Base-by-base conservation (phyloP, 108 stramenopile genomes). In the Seminavis robusta region DNA sequence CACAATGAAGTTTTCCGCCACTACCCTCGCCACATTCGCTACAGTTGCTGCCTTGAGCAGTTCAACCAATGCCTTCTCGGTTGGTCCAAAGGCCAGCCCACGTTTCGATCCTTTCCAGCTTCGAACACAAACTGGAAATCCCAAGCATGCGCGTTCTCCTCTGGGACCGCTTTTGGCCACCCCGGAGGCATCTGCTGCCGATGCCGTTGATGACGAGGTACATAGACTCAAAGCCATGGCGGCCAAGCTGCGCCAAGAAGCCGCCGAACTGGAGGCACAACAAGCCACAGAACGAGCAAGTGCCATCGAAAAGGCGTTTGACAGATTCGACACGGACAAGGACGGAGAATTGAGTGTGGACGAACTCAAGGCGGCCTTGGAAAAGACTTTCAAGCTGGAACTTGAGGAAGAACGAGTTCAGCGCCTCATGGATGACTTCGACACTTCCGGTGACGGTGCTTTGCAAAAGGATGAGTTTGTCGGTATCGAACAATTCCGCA, bases 141-240 rank as follows among this genome's bases (percentile, higher is more conserved):
- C n/a, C n/a, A n/a, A n/a, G n/a, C n/a, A n/a, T n/a, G n/a, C n/a
- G n/a, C n/a, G n/a, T n/a, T n/a, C n/a, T n/a, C n/a, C n/a, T n/a
- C n/a, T n/a, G n/a, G n/a, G n/a, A n/a, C n/a, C n/a, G n/a, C n/a
- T n/a, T n/a, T n/a, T n/a, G n/a, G n/a, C n/a, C n/a, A n/a, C n/a
- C n/a, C n/a, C n/a, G n/a, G n/a, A n/a, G n/a, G n/a, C n/a, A n/a
- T n/a, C n/a, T n/a, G n/a, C n/a, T n/a, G n/a, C n/a, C n/a, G n/a
- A n/a, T n/a, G n/a, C n/a, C n/a, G n/a, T n/a, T n/a, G 86, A 88
- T 54, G 75, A 81, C 47, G 88, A 91, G 58, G 84, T 91, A 33
- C 79, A 80, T 49, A 72, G 90, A 3, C 83, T 91, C 37, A 65
- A 61, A 36, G 51, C 69, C 34, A 78, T 85, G 76, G 90, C 90